Base-by-base conservation (phyloP, 1,139 yeast species). In the Kluyveromyces marxianus region DNA sequence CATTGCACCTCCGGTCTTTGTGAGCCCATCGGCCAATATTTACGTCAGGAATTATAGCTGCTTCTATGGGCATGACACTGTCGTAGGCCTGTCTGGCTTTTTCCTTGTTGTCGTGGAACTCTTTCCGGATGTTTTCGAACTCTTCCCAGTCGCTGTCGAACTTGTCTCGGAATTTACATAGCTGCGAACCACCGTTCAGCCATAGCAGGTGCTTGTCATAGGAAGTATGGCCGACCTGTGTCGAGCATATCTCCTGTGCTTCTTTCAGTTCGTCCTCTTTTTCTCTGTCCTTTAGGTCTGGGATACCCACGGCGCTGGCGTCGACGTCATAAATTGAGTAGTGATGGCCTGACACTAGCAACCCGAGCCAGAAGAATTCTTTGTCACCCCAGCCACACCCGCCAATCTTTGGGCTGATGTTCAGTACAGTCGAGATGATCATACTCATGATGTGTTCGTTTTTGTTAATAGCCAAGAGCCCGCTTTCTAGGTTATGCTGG, bases 281-380 rank as follows among this genome's bases (percentile, higher is more conserved):
- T 8, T 35, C 10, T 4, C 43, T 44, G 25, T 14, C n/a, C n/a
- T 37, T 44, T 39, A 14, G 44, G 4, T 10, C 28, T 7, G 26
- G 24, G 3, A 6, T 35, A 24, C 56, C 56, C 7, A 49, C 36
- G 8, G 52, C 47, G 27, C 50, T 53, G 6, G 54, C 49, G 8
- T 43, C 39, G 4, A 43, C 44, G 21, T 40, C 44, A 35, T 50
- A 45, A 21, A 49, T 40, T 5, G 50, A 36, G 35, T 46, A 48
- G 4, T 31, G 28, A 25, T 47, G 46, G 7, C 79, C 79, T 8
- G 67, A 57, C 3, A 72, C 55, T 21, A 75, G 70, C 47, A 74
- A 72, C 3, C 81, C 78, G 37, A 79, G 58, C 83, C 83, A 79
- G 50, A 78, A 74, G 35, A 76, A 64, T 57, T 79, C 85, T 55